Percentiles rank a stretch among this genome's conserved stretches.
These are phyloP conservation scores for Claviceps arundinis DNA, from an alignment of 2,329 filamentous ascomycete species.

Conservation along the genomic window DNA sequence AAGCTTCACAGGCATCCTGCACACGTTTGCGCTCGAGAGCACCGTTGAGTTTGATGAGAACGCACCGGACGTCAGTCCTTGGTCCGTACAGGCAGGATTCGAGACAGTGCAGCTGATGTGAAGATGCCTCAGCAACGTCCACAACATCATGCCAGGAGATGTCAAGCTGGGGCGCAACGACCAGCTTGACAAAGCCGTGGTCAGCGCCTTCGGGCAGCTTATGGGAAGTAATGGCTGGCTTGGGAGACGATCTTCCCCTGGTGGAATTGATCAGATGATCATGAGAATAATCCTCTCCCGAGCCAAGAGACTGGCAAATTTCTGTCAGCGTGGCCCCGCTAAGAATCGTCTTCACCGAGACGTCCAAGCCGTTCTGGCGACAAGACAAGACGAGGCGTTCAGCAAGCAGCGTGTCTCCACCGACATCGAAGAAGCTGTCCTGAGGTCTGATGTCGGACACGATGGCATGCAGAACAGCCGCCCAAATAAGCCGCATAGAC, in stretches of 20 bases:
- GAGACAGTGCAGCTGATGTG: conserved; percentile 33
- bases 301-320: conserved; percentile 24
- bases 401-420: conserved; percentile 33
- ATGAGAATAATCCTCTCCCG: conserved; percentile 2
- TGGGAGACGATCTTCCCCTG: conserved; percentile 2
- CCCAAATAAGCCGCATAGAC: conserved; percentile 34
- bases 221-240: conserved; percentile 3
- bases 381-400: conserved; percentile 30
- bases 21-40: conserved; percentile 28
- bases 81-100: conserved; percentile 32
- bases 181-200: conserved; percentile 24
- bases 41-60: conserved; percentile 34
- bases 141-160: conserved; percentile 28
- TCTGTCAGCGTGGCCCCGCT: conserved; percentile 28
- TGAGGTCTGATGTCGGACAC: conserved; percentile 26
- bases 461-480: conserved; percentile 26
- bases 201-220: conserved; percentile 9
- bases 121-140: conserved; percentile 34
- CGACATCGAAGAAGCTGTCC: conserved; percentile 32
- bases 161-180: conserved; percentile 29
- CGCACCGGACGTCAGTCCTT: conserved; percentile 32
- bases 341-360: conserved; percentile 31
- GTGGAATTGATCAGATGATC: not conserved
- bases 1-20: conserved; percentile 30
- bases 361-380: conserved; percentile 26